Evolutionary conservation across 805 yeast species (phyloP), one percentile per base, ranked within the genome.

Genomic region (Candida silvatica): DNA sequence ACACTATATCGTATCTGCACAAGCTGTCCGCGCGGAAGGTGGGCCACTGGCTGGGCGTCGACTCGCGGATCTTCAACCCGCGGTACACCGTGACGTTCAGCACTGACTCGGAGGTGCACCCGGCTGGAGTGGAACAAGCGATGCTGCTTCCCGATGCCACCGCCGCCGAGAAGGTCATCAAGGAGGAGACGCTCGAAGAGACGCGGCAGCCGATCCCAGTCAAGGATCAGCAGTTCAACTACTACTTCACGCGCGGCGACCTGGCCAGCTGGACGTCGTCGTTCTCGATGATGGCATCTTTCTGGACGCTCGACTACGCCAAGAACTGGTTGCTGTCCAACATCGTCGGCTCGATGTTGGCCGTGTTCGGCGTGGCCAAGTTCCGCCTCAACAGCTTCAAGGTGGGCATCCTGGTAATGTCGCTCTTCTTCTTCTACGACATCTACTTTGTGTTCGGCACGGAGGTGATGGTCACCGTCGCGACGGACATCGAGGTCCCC

Each of bases 361-460:
- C 73, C 2, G 51, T 75, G 5, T 61, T 54, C 44, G 65, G 71
- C 1, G 60, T 75, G 17, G 48, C 57, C 12, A 42, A 46, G 20
- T 37, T 65, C 6, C 55, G 59, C 33, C 39, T 77, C 9, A 54
- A 66, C 14, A 66, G 62, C 29, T 69, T 77, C 46, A 61, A 56
- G 34, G 56, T 68, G 2, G 77, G 72, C 3, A 46, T 61, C 12
- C 41, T 70, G 8, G 47, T 77, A 23, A 54, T 80, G 17, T 38
- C 45, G 3, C 69, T 69, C 2, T 63, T 80, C 29, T 76, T 78
- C 45, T 42, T 70, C 27, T 80, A 79, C 51, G 87, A 80, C 49
- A 63, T 76, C 27, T 77, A 68, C 49, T 80, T 80, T 56, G 87
- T 80, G 1, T 80, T 77, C 52, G 72, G 68, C 4, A 66, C 82